Percentiles rank a stretch among this genome's conserved stretches.
These are phyloP conservation scores for Escovopsis weberi DNA, from an alignment of 2,329 filamentous ascomycete species.

Conservation along the genomic window DNA sequence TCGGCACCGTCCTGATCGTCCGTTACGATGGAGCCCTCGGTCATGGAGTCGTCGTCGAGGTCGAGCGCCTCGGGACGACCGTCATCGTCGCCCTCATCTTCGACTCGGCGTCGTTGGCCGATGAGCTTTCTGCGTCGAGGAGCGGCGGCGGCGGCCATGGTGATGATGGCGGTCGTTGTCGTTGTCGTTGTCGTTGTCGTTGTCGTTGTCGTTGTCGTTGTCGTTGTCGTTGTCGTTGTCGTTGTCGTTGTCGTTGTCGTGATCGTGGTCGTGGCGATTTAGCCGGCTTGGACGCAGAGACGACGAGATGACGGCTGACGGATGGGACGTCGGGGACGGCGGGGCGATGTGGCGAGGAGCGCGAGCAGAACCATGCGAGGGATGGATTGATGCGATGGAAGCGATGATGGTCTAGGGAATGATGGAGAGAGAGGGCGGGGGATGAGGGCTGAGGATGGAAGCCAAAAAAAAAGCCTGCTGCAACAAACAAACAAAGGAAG, in stretches of 20 bases:
- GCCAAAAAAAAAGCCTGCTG: too few species aligned
- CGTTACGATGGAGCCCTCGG: constrained; percentile 46
- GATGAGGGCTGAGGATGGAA: too few species aligned
- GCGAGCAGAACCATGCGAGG: constrained; percentile 2
- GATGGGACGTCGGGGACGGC: constrained; percentile 17
- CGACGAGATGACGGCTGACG: constrained; percentile 13
- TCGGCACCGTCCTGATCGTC: constrained; percentile 46
- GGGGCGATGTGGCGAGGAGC: constrained; percentile 9
- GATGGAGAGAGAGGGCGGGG: too few species aligned
- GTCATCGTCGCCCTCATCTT: constrained; percentile 59
- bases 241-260: constrained; percentile 2
- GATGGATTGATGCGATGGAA: too few species aligned
- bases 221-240: too few species aligned
- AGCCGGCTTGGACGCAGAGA: constrained; percentile 8
- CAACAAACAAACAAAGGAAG: constrained; percentile 15
- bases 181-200: too few species aligned
- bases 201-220: too few species aligned
- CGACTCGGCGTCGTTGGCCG: constrained; percentile 52
- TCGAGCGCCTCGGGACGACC: constrained; percentile 40
- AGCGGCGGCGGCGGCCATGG: constrained; percentile 16
- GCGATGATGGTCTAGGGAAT: too few species aligned
- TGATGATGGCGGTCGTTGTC: too few species aligned
- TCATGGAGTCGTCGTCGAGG: constrained; percentile 50
- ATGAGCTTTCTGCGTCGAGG: constrained; percentile 50
- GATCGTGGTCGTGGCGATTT: constrained; percentile 2